phyloP scores from a whole-genome alignment of 2,329 filamentous ascomycete species.

The Pseudogymnoascus sp. region DNA sequence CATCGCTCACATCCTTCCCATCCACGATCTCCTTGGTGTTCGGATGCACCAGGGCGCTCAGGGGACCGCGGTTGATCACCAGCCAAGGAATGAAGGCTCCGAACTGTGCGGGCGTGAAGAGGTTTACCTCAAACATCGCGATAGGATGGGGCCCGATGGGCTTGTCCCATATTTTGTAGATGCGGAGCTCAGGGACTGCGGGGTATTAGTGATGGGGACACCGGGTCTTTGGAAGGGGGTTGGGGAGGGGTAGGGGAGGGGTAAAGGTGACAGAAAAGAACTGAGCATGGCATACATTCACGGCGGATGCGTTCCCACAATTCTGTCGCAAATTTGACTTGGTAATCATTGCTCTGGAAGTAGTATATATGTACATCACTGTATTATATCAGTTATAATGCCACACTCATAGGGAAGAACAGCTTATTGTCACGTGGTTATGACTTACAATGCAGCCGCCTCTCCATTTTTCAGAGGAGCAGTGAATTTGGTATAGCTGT shows the following conservation, averaged over 20 bases:
- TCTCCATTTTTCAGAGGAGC: slow-evolving; percentile 57
- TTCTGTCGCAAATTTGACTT: slow-evolving; percentile 59
- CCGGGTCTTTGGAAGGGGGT: neutral
- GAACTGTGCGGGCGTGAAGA: slow-evolving; percentile 80
- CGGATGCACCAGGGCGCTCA: slow-evolving; percentile 74
- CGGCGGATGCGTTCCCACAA: slow-evolving; percentile 71
- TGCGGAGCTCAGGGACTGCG: slow-evolving; percentile 72
- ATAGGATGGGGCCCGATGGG: slow-evolving; percentile 76
- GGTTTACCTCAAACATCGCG: slow-evolving; percentile 87
- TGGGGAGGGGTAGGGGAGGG: neutral
- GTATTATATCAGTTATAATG: neutral
- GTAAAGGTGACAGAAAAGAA: slow-evolving; percentile 1
- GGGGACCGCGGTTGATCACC: slow-evolving; percentile 68
- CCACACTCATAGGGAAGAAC: neutral
- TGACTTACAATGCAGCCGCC: slow-evolving; percentile 62
- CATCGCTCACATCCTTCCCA: slow-evolving; percentile 24
- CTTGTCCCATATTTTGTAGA: slow-evolving; percentile 69
- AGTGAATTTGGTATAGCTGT: slow-evolving; percentile 62
- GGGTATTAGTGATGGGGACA: neutral
- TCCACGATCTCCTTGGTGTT: slow-evolving; percentile 54
- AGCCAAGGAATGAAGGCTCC: slow-evolving; percentile 85
- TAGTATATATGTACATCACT: slow-evolving; percentile 83
- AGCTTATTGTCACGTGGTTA: slow-evolving; percentile 2
- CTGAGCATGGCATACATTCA: slow-evolving; percentile 53
- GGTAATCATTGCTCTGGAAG: slow-evolving; percentile 53